These are phyloP conservation scores for Eimeria necatrix DNA, from an alignment of 169 alveolate species.

Conservation along the genomic window DNA sequence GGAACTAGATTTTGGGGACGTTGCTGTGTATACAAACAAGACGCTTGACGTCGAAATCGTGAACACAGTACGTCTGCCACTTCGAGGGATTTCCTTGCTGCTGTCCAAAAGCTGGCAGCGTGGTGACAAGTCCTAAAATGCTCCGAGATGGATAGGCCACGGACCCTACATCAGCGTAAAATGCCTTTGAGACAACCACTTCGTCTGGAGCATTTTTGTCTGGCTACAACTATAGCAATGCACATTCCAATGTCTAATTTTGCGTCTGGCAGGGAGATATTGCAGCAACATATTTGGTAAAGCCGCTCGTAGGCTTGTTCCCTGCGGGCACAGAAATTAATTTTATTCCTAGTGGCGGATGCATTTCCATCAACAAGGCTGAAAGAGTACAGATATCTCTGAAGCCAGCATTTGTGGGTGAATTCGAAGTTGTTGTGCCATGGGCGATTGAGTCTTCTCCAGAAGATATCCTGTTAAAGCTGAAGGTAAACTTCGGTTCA, in stretches of 20 bases:
- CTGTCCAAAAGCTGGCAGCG: too few species aligned
- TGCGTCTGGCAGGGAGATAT: constrained; percentile 73
- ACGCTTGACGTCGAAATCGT: constrained; percentile 63
- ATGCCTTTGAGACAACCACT: too few species aligned
- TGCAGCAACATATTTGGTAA: constrained; percentile 76
- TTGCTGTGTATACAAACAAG: constrained; percentile 67
- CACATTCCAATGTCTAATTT: neutral
- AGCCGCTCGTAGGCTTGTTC: constrained; percentile 85
- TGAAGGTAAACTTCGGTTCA: constrained; percentile 18
- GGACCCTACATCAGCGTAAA: too few species aligned
- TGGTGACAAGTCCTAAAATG: too few species aligned
- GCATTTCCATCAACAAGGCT: constrained; percentile 92
- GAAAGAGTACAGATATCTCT: constrained; percentile 89
- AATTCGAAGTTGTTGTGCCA: constrained; percentile 94
- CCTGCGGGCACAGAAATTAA: constrained; percentile 92
- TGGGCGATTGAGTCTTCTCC: constrained; percentile 94
- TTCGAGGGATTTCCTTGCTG: too few species aligned
- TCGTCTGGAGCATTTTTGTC: too few species aligned
- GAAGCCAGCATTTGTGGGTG: constrained; percentile 94
- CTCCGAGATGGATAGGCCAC: too few species aligned
- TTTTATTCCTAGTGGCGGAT: constrained; percentile 90
- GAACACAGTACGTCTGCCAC: constrained; percentile 43
- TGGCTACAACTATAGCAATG: too few species aligned
- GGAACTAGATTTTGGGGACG: constrained; percentile 63
- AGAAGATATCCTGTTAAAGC: constrained; percentile 2